A percentile compares a stretch with the other conserved stretches of the same genome.
These are phyloP conservation scores for Nakazawaea molendinolei DNA, from an alignment of 805 yeast genomes.

Conservation along the genomic window DNA sequence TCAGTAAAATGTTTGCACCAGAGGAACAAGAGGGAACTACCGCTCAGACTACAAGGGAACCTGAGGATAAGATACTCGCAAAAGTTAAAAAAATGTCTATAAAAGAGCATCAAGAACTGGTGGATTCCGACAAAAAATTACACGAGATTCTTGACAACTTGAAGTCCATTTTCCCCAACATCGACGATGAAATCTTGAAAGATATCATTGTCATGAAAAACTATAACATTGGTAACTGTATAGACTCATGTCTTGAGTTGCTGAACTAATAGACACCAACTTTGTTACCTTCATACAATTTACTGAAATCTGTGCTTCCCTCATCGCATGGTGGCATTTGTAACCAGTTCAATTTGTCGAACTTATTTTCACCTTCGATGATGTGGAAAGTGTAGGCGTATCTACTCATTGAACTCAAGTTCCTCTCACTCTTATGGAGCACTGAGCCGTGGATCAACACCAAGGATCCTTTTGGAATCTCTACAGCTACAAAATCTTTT, in stretches of 20 bases:
- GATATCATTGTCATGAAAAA: conserved; percentile 65
- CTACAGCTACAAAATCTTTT: conserved; percentile 40
- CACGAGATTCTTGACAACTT: conserved; percentile 42
- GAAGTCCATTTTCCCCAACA: conserved; percentile 65
- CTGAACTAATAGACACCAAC: conserved; percentile 10
- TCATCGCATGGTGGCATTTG: conserved; percentile 57
- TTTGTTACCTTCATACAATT: conserved; percentile 10
- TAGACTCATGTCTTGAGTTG: conserved; percentile 51
- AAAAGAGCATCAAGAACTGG: conserved; percentile 23
- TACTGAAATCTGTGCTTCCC: conserved; percentile 53
- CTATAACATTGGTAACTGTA: conserved; percentile 64
- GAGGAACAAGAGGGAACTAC: neutral
- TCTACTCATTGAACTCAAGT: conserved; percentile 48
- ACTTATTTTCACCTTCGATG: conserved; percentile 58
- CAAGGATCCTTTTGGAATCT: conserved; percentile 67
- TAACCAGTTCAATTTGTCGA: conserved; percentile 67
- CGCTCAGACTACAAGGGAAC: neutral
- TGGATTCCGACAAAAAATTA: conserved; percentile 35
- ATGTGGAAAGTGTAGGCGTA: conserved; percentile 78
- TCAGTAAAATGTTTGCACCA: conserved; percentile 18
- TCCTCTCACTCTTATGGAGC: conserved; percentile 63
- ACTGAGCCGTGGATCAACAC: conserved; percentile 68
- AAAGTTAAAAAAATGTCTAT: conserved; percentile 22
- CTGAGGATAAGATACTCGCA: neutral
- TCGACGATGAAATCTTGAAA: conserved; percentile 60